Base-by-base conservation (phyloP, 2,329 filamentous ascomycete species). In the Pseudogymnoascus pannorum region DNA sequence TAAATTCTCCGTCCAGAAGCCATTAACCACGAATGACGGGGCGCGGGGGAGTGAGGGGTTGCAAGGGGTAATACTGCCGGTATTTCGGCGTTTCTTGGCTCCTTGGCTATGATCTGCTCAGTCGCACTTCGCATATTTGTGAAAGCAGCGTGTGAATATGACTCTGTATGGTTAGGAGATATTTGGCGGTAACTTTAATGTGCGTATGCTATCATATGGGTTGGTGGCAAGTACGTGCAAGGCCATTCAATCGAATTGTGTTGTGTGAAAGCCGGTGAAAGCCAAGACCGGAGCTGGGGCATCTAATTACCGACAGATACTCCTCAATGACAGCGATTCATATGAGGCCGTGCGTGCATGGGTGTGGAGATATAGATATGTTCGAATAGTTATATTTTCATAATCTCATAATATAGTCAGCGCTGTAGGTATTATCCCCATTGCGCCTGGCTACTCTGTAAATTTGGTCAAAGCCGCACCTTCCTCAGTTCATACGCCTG, bases 41-140 rank as follows among this genome's bases (percentile, higher is more conserved):
- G 9, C 48, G 26, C 48, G 48, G 48, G 48, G 48, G 26, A 54
- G 48, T 54, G 48, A n/a, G 48, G 48, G 48, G 48, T n/a, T 31
- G 18, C n/a, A n/a, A 54, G n/a, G 26, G n/a, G n/a, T n/a, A 51
- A 51, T 51, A 51, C 44, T 51, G 44, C 22, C 44, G 26, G n/a
- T 6, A 54, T 12, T 31, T 54, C 48, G 48, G 48, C 12, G 48
- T 54, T 54, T 54, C 48, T 54, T 54, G 48, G 48, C 48, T 54
- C 26, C 48, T 54, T 54, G 48, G 48, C 48, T 51, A 11, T 16
- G 14, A 26, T 51, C 22, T 51, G 22, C 26, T 51, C 26, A 18
- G 26, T 26, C 44, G 20, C n/a, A 24, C 20, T 24, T 48, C 22
- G 22, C 24, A 24, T 24, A 14, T 6, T n/a, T 44, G 40, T 6